Evolutionary conservation across 2,329 filamentous ascomycete genomes (phyloP), one percentile per base, ranked within the genome.

Genomic region (Eurotiales sp.): DNA sequence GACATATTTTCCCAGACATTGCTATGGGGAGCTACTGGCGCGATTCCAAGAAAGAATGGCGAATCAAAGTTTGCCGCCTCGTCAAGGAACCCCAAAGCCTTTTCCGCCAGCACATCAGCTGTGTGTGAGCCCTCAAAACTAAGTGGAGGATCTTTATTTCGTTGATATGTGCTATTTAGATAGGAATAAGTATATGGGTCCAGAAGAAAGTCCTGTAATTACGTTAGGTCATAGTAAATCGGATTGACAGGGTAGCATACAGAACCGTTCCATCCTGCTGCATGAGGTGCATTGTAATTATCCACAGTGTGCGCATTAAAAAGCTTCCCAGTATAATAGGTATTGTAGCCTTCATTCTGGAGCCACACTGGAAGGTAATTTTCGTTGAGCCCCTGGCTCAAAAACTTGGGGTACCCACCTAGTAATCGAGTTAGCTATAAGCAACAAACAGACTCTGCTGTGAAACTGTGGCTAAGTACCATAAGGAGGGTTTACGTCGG

Each of bases 41-140:
- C 81, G 8, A 87, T 73, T 0, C 77, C 77, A 4, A 90, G 63
- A 61, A 89, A 88, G 67, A 88, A 89, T 0, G 86, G 86, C 12
- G 76, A 72, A 0, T 73, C 65, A 0, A 72, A 68, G 11, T 76
- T 72, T 0, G 73, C 65, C 0, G 73, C 69, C 46, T 86, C 78
- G 3, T 83, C 76, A 0, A 89, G 66, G 37, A 88, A 81, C 0
- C 76, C 80, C 7, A 78, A 71, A 0, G 84, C 78, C 55, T 84
- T 82, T 3, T 77, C 61, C 0, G 80, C 75, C 10, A 87, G 72
- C 6, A 88, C 67, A 58, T 88, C 85, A 0, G 75, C 77, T 0
- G 72, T 76, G 59, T 85, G 78, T 41, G 77, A 65, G 1, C 79
- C 79, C 39, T 78, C 72, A 52, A 81, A 77, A 57, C 75, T 80